Base-by-base conservation (phyloP, 139 green algal genomes). In the Micractinium sp. region DNA sequence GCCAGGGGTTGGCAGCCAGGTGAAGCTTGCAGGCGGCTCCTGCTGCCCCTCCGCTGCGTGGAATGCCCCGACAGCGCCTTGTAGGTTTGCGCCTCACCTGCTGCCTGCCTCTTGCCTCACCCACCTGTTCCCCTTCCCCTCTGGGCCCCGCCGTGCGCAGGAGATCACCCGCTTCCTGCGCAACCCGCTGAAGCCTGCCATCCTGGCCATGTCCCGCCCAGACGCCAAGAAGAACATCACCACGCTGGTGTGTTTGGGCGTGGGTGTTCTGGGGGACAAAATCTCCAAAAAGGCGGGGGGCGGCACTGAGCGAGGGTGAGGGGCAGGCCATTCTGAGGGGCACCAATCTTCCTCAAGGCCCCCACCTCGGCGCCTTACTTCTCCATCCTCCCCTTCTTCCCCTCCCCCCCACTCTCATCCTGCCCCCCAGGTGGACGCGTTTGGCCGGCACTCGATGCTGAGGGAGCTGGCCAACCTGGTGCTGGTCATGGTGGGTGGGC, bases 211-310 rank as follows among this genome's bases (percentile, higher is more conserved):
- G 95, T 94, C 86, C 60, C 95, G 97, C 4, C 96, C 97, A 31
- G 97, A 99, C 90, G 93, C 96, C 63, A 99, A 99, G 94, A 99
- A 99, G 93, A 99, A 99, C 94, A 93, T 99, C 90, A 95, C 94
- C n/a, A 96, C 95, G n/a, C 94, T 99, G 77, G 93, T 99, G 82
- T n/a, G n/a, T n/a, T n/a, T n/a, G n/a, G n/a, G n/a, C n/a, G n/a
- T n/a, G n/a, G n/a, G n/a, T n/a, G n/a, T n/a, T n/a, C n/a, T n/a
- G n/a, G n/a, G n/a, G n/a, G n/a, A n/a, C n/a, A n/a, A n/a, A n/a
- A n/a, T n/a, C n/a, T n/a, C 16, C 60, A 66, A 66, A 16, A 66
- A 73, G 66, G 66, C 27, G 9, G 16, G 66, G 66, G 60, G 16
- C n/a, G n/a, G n/a, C n/a, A n/a, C n/a, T n/a, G n/a, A n/a, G n/a